These are phyloP conservation scores for Clavulina sp. DNA, from an alignment of 768 basidiomycete genomes.

Conservation along the genomic window DNA sequence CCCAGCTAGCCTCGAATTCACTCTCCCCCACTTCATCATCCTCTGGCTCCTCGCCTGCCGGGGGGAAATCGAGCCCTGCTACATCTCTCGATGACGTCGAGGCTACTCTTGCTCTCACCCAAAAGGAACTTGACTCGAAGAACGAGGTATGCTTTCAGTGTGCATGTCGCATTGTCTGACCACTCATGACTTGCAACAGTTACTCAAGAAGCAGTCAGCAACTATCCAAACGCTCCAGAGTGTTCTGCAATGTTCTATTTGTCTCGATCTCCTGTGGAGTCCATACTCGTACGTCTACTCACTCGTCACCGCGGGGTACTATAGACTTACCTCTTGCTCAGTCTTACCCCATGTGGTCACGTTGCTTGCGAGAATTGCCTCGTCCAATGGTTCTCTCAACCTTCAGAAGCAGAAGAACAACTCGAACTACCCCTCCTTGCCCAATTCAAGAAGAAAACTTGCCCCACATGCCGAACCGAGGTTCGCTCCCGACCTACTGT, in stretches of 20 bases:
- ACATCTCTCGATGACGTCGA: no score
- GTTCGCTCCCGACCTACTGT: conserved; percentile 30
- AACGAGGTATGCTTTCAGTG: no score
- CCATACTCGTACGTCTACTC: conserved; percentile 47
- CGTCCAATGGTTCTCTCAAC: conserved; percentile 54
- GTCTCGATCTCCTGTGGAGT: conserved; percentile 52
- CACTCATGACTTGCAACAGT: no score
- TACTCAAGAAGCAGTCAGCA: conserved; percentile 34
- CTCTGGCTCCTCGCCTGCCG: no score
- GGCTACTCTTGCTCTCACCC: no score
- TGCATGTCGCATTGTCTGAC: no score
- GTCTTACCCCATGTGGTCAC: conserved; percentile 6
- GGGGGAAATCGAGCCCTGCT: no score
- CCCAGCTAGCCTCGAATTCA: no score
- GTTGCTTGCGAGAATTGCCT: conserved; percentile 21
- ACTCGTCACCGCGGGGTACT: background rate
- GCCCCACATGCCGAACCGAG: conserved; percentile 29
- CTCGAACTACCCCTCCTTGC: conserved; percentile 17
- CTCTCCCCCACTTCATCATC: no score
- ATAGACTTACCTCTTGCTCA: background rate
- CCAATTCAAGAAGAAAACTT: conserved; percentile 20
- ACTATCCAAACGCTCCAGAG: conserved; percentile 38
- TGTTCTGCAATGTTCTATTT: conserved; percentile 60
- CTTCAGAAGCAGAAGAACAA: conserved; percentile 13
- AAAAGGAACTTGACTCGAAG: no score